Conservation (phyloP, 2,329 filamentous ascomycete species). For the Didymella glomerata region DNA sequence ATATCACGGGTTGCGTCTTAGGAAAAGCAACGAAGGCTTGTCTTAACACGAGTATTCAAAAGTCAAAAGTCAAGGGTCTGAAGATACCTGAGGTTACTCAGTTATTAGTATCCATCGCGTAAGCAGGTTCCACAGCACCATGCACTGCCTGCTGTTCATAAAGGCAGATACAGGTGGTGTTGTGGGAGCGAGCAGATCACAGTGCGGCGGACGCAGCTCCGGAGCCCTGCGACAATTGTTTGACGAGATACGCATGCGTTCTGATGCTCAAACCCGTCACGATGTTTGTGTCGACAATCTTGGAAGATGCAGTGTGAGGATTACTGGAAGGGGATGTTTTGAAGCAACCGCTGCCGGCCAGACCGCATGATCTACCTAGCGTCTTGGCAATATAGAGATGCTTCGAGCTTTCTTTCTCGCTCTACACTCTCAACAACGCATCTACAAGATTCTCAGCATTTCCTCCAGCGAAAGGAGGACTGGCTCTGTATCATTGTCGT, state of each 20-base stretch:
- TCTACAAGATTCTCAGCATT: not conserved
- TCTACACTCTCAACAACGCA: not conserved
- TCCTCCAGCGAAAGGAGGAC: no score
- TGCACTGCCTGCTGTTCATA: not conserved
- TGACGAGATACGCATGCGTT: no score
- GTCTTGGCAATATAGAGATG: not conserved
- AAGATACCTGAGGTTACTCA: not conserved
- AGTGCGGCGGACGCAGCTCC: not conserved
- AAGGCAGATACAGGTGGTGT: not conserved
- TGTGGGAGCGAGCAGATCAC: not conserved
- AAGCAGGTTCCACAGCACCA: not conserved
- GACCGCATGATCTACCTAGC: not conserved
- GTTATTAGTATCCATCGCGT: not conserved
- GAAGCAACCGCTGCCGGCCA: not conserved
- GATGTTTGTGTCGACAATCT: not conserved
- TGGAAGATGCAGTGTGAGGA: not conserved
- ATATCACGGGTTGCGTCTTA: not conserved
- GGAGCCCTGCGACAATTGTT: not conserved
- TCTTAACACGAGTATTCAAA: not conserved
- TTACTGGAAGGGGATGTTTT: not conserved
- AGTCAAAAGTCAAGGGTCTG: not conserved
- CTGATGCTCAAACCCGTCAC: no score
- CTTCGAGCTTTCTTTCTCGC: not conserved
- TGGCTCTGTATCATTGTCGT: no score
- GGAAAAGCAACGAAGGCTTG: constrained; percentile 12